Conservation (phyloP, 805 yeast genomes). For the Vanderwaltozyma polyspora region DNA sequence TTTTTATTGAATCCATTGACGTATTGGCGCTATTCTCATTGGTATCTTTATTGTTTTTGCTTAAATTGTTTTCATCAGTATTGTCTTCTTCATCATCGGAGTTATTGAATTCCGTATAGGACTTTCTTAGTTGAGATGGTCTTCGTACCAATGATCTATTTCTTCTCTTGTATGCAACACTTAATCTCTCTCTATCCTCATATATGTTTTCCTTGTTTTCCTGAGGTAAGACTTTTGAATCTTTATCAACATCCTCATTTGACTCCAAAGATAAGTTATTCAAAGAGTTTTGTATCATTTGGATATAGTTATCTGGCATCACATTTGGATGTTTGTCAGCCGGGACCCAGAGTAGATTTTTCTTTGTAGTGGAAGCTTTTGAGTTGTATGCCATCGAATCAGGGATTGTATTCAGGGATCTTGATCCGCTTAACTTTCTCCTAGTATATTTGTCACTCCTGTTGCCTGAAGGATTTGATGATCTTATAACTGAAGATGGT, state of each 20-base stretch:
- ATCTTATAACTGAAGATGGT: not conserved
- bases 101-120: conserved; percentile 23
- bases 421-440: too few relatives aligned
- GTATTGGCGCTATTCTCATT: not conserved
- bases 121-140: conserved; percentile 25
- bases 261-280: not conserved
- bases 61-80: conserved; percentile 21
- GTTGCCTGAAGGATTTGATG: not conserved
- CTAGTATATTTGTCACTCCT: not conserved
- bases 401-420: not conserved
- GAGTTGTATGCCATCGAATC: not conserved
- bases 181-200: conserved; percentile 18
- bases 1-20: conserved; percentile 3
- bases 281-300: conserved; percentile 33
- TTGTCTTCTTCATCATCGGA: conserved; percentile 25
- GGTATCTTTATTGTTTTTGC: conserved; percentile 5
- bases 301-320: conserved; percentile 79
- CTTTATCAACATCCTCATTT: not conserved
- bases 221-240: not conserved
- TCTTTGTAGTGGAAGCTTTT: not conserved
- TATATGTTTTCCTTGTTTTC: conserved; percentile 8
- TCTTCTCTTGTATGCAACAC: conserved; percentile 13
- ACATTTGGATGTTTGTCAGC: conserved; percentile 88
- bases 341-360: conserved; percentile 79
- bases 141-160: conserved; percentile 22